Evolutionary conservation across 768 basidiomycete species (phyloP).

Genomic region (Phanerodontia chrysosporium): DNA sequence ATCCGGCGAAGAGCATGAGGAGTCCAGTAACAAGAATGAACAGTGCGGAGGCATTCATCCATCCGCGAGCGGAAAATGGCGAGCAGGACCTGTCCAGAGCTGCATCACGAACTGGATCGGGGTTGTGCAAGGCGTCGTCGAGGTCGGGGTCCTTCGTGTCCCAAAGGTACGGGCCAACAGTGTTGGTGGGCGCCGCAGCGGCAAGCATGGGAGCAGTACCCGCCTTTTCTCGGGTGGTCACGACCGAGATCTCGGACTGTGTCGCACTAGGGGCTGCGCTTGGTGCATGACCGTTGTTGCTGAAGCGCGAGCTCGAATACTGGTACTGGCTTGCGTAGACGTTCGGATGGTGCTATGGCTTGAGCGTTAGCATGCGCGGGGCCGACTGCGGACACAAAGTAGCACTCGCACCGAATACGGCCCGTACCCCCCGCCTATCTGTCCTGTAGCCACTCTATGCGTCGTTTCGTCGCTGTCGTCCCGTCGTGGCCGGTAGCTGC

Average conservation of each 20-base stretch:
- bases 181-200: conserved; percentile 39
- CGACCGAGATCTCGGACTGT: conserved; percentile 41
- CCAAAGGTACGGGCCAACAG: conserved; percentile 68
- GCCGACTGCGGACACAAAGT: not conserved
- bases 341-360: conserved; percentile 53
- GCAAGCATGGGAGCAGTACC: conserved; percentile 25
- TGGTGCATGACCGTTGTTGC: conserved; percentile 25
- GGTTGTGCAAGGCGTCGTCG: conserved; percentile 90
- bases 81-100: conserved; percentile 57
- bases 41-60: conserved; percentile 74
- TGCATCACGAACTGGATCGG: conserved; percentile 69
- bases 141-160: conserved; percentile 79
- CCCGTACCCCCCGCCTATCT: conserved; percentile 77
- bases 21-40: conserved; percentile 64
- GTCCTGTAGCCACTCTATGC: conserved; percentile 75
- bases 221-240: conserved; percentile 34
- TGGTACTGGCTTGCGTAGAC: conserved; percentile 39
- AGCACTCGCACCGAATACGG: conserved; percentile 67
- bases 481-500: conserved; percentile 9
- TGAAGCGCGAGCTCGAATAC: conserved; percentile 53
- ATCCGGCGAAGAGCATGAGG: conserved; percentile 81
- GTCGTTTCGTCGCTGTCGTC: conserved; percentile 49
- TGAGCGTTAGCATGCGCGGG: not conserved
- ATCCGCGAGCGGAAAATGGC: conserved; percentile 78
- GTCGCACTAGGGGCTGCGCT: conserved; percentile 18